A percentile compares a stretch with the other conserved stretches of the same genome.
Evolutionary conservation across 768 basidiomycete genomes (phyloP).

Genomic region (Rhizopogon roseolus): DNA sequence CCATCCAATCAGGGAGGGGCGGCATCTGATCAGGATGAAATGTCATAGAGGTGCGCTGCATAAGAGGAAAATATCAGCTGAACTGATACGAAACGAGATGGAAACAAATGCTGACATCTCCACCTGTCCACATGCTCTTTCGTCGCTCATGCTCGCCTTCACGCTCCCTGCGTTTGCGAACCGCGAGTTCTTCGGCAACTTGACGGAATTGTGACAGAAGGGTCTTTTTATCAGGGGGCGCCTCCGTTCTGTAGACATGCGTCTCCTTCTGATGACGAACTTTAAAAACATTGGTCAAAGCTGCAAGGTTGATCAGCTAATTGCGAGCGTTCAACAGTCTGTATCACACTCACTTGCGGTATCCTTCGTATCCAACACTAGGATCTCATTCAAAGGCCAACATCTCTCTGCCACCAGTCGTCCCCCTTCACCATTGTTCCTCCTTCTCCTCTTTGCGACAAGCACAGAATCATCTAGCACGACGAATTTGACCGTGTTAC

Average conservation of each 20-base stretch:
- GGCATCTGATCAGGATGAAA: slow-evolving; percentile 40
- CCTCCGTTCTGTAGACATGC: slow-evolving; percentile 88
- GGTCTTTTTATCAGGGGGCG: slow-evolving; percentile 76
- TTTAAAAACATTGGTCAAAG: slow-evolving; percentile 96
- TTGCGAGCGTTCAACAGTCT: not conserved
- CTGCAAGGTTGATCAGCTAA: slow-evolving; percentile 25
- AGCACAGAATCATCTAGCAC: slow-evolving; percentile 89
- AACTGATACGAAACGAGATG: not conserved
- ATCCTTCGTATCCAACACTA: slow-evolving; percentile 95
- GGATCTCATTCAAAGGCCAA: slow-evolving; percentile 90
- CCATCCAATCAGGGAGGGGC: slow-evolving; percentile 73
- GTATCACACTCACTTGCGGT: slow-evolving; percentile 64
- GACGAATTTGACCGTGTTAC: slow-evolving; percentile 84
- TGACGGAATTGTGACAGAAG: slow-evolving; percentile 84
- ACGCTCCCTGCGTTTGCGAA: slow-evolving; percentile 87
- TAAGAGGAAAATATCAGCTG: not conserved
- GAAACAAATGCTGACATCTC: slow-evolving; percentile 31
- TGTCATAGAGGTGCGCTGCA: slow-evolving; percentile 28
- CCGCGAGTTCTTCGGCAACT: slow-evolving; percentile 86
- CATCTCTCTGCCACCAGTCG: slow-evolving; percentile 91
- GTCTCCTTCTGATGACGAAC: slow-evolving; percentile 91
- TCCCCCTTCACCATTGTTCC: slow-evolving; percentile 52
- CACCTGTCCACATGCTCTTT: slow-evolving; percentile 62
- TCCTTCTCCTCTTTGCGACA: slow-evolving; percentile 73
- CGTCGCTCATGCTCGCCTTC: slow-evolving; percentile 90